These are phyloP conservation scores for Suhomyces taliae DNA, from an alignment of 1,139 yeast genomes.

Conservation along the genomic window DNA sequence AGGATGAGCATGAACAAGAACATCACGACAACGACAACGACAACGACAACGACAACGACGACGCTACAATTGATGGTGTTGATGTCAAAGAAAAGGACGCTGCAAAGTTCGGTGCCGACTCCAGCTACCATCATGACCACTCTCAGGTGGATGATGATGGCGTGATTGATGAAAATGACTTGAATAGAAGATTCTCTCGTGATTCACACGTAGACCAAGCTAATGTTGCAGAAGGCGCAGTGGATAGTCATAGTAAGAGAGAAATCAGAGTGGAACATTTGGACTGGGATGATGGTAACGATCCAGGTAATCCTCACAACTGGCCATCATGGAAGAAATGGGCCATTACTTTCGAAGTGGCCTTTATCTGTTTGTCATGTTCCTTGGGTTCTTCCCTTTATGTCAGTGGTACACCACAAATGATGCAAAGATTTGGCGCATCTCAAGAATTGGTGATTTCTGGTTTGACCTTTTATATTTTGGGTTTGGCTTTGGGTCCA, in stretches of 20 bases:
- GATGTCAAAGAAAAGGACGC: slow-evolving; percentile 2
- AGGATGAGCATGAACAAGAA: background rate
- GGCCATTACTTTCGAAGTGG: slow-evolving; percentile 62
- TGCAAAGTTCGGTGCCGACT: background rate
- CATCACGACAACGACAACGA: background rate
- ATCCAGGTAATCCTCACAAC: slow-evolving; percentile 62
- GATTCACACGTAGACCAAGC: slow-evolving; percentile 9
- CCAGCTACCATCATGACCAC: background rate
- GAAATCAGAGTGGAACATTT: slow-evolving; percentile 41
- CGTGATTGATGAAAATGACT: slow-evolving; percentile 15
- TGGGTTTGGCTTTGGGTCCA: slow-evolving; percentile 75
- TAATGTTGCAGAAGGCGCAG: background rate
- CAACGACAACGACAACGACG: background rate
- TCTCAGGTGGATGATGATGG: background rate
- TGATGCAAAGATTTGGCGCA: slow-evolving; percentile 45
- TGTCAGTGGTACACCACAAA: slow-evolving; percentile 60
- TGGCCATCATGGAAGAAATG: slow-evolving; percentile 67
- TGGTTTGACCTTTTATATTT: slow-evolving; percentile 67
- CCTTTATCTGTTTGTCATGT: slow-evolving; percentile 62
- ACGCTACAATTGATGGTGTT: slow-evolving; percentile 5
- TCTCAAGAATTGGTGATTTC: slow-evolving; percentile 60
- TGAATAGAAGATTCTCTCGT: slow-evolving; percentile 22
- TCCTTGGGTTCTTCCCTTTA: slow-evolving; percentile 71
- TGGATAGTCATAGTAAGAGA: slow-evolving; percentile 5
- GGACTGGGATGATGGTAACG: slow-evolving; percentile 63